These are phyloP conservation scores for Ananas comosus DNA, from an alignment of 176 grass and related monocot species.

Conservation along the genomic window DNA sequence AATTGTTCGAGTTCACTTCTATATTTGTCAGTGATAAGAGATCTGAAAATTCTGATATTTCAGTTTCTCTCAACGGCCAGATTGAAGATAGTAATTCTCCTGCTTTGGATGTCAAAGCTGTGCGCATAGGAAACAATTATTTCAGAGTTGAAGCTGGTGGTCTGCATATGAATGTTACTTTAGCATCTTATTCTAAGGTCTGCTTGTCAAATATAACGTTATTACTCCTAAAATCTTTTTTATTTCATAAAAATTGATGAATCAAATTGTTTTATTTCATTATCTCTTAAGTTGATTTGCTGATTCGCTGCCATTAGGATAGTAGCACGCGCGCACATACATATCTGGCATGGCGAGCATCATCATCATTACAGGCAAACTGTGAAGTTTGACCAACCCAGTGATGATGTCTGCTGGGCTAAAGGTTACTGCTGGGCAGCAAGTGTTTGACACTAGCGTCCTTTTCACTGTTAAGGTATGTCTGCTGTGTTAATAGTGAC, in stretches of 20 bases:
- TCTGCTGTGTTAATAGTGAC: neutral
- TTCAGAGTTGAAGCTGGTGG: constrained; percentile 69
- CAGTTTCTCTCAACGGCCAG: constrained; percentile 33
- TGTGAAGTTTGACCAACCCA: constrained; percentile 31
- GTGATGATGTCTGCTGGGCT: constrained; percentile 50
- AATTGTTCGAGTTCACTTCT: neutral
- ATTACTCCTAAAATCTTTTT: neutral
- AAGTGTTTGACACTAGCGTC: constrained; percentile 78
- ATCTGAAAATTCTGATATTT: constrained; percentile 4
- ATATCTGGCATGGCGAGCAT: constrained; percentile 84
- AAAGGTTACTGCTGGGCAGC: constrained; percentile 65
- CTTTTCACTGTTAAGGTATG: constrained; percentile 80
- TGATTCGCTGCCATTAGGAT: constrained; percentile 33
- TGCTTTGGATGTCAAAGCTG: constrained; percentile 67
- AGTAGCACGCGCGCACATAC: constrained; percentile 62
- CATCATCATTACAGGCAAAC: constrained; percentile 80
- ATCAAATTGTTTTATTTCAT: constrained; percentile 4
- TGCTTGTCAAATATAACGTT: constrained; percentile 3
- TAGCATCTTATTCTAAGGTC: constrained; percentile 82
- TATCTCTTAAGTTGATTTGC: neutral
- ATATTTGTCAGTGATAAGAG: neutral
- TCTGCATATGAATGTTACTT: constrained; percentile 63
- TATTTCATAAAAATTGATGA: neutral
- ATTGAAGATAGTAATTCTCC: constrained; percentile 52
- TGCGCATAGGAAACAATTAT: constrained; percentile 36